A percentile compares a stretch with the other conserved stretches of the same genome.
These are phyloP conservation scores for Talaromyces marneffei DNA, from an alignment of 2,329 filamentous ascomycete genomes.

Conservation along the genomic window DNA sequence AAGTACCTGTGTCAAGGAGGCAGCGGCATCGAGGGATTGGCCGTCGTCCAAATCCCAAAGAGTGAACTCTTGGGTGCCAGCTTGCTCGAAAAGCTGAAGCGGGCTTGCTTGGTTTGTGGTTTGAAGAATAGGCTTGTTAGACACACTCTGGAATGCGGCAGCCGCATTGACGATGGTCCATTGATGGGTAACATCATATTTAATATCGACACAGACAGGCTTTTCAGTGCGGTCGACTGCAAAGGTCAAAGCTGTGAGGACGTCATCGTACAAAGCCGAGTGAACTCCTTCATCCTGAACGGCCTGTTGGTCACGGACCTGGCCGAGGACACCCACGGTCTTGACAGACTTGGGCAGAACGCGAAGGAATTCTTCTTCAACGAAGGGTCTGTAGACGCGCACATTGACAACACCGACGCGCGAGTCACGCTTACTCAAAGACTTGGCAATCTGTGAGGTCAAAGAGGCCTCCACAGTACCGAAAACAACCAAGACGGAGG, in stretches of 20 bases:
- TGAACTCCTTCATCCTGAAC: constrained; percentile 70
- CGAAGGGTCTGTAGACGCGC: constrained; percentile 88
- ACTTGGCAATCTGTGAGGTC: constrained; percentile 70
- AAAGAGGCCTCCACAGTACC: constrained; percentile 87
- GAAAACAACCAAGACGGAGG: constrained; percentile 83
- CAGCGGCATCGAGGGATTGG: constrained; percentile 57
- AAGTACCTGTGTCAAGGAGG: constrained; percentile 54
- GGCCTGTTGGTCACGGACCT: constrained; percentile 68
- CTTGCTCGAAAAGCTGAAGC: constrained; percentile 50
- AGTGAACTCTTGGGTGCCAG: constrained; percentile 70
- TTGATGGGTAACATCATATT: constrained; percentile 71
- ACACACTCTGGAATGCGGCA: constrained; percentile 42
- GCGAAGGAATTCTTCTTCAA: constrained; percentile 87
- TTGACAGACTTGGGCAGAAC: constrained; percentile 68
- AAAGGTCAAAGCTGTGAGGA: constrained; percentile 78
- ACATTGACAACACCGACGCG: constrained; percentile 87
- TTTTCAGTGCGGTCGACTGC: constrained; percentile 58
- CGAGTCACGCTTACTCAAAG: constrained; percentile 64
- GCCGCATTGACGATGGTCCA: constrained; percentile 52
- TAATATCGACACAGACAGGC: constrained; percentile 71
- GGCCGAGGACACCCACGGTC: constrained; percentile 79
- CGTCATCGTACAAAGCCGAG: constrained; percentile 88
- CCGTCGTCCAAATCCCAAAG: constrained; percentile 91
- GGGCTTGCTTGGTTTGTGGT: constrained; percentile 34
- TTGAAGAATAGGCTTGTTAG: constrained; percentile 36